phyloP scores from a whole-genome alignment of 73 alveolate species.

The Paramecium sexaurelia region DNA sequence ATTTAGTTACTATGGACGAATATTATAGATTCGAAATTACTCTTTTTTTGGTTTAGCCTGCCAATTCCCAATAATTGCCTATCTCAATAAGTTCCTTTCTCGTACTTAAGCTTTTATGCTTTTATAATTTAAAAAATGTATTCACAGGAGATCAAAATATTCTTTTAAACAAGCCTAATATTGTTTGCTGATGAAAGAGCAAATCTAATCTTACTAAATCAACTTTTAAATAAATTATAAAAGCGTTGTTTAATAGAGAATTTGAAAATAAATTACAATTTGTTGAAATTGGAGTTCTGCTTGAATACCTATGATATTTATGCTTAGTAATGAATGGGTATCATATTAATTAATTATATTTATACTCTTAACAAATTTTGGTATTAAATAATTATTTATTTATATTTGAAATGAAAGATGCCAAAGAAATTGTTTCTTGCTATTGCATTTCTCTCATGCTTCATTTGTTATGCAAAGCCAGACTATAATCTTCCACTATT shows the following conservation, averaged over 20 bases:
- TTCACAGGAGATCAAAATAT: background rate
- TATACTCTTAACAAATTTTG: background rate
- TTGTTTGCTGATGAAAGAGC: background rate
- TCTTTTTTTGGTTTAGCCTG: no score
- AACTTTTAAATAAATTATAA: background rate
- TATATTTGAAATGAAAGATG: conserved; percentile 27
- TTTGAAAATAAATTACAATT: background rate
- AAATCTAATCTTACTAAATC: conserved; percentile 18
- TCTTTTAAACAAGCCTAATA: background rate
- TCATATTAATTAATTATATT: background rate
- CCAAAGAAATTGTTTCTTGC: conserved; percentile 63
- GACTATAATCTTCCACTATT: conserved; percentile 67
- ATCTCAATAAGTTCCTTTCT: conserved; percentile 58
- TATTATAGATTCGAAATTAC: no score
- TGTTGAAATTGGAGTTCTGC: background rate
- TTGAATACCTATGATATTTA: background rate
- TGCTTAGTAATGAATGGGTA: background rate
- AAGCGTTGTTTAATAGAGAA: background rate
- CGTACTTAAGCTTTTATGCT: conserved; percentile 41
- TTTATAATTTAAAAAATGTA: background rate
- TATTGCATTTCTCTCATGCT: conserved; percentile 59
- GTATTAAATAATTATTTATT: background rate
- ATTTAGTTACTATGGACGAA: no score
- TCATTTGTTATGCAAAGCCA: conserved; percentile 70
- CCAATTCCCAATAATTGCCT: background rate